phyloP scores from a whole-genome alignment of 805 yeast genomes.

The Candida sakaeoensis region DNA sequence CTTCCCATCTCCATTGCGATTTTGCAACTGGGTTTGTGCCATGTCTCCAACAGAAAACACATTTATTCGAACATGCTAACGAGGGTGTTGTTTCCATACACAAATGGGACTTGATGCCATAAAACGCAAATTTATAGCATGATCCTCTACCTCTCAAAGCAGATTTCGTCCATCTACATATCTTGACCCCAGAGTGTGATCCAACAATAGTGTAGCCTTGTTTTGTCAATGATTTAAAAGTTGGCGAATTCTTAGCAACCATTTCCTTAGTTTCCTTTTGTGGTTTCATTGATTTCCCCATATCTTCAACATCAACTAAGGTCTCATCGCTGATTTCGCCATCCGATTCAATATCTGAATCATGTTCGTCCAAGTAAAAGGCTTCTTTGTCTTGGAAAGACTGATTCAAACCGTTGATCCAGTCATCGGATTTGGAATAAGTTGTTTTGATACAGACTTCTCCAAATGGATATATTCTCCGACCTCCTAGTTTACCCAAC shows the following conservation, averaged over 20 bases:
- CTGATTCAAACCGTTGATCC: constrained; percentile 59
- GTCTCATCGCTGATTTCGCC: constrained; percentile 35
- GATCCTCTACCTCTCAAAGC: constrained; percentile 93
- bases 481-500: constrained; percentile 79
- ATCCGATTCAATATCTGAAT: constrained; percentile 50
- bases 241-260: constrained; percentile 89
- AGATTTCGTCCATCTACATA: constrained; percentile 94
- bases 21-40: constrained; percentile 97
- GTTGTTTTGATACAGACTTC: constrained; percentile 66
- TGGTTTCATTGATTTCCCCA: constrained; percentile 37
- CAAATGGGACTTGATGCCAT: constrained; percentile 84
- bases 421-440: constrained; percentile 54
- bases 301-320: constrained; percentile 82
- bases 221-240: constrained; percentile 80
- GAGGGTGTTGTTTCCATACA: constrained; percentile 97
- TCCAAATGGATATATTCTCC: constrained; percentile 81
- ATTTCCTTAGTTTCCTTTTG: constrained; percentile 53
- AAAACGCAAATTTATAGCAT: constrained; percentile 88
- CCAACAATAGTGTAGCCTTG: constrained; percentile 95
- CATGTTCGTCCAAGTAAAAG: constrained; percentile 55
- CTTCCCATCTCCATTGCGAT: constrained; percentile 90
- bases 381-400: constrained; percentile 72
- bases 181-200: constrained; percentile 90
- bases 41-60: constrained; percentile 97
- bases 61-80: constrained; percentile 87